phyloP scores from a whole-genome alignment of 345 rosid genomes.

The Melastoma malabathricum region DNA sequence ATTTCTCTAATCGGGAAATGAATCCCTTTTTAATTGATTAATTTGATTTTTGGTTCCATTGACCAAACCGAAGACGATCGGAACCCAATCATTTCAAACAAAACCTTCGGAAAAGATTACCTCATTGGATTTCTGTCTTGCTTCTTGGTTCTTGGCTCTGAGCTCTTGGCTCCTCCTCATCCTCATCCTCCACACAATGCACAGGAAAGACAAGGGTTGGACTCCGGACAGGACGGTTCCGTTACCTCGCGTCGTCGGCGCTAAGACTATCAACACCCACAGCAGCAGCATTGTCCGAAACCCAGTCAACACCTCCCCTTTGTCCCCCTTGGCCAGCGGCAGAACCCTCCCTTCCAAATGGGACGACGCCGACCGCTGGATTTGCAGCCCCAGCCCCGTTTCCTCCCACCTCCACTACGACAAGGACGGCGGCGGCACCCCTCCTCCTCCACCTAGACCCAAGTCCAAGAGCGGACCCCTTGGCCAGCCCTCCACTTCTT shows the following conservation, averaged over 20 bases:
- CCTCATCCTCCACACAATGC: constrained; percentile 4
- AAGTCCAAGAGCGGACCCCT: constrained; percentile 58
- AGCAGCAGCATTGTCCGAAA: constrained; percentile 31
- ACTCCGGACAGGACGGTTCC: constrained; percentile 66
- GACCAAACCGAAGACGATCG: no score
- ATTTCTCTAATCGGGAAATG: no score
- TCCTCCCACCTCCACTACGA: constrained; percentile 7
- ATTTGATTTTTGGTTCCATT: no score
- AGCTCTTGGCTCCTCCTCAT: no score
- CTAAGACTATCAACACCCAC: no score
- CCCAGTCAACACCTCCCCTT: constrained; percentile 38
- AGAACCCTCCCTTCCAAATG: constrained; percentile 83
- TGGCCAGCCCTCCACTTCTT: constrained; percentile 25
- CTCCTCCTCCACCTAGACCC: constrained; percentile 6
- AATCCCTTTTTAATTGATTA: no score
- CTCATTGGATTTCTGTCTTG: no score
- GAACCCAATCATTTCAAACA: no score
- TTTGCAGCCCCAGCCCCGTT: constrained; percentile 61
- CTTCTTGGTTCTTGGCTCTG: no score
- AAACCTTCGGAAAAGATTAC: no score
- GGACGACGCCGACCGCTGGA: constrained; percentile 98
- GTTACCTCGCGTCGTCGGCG: constrained; percentile 23
- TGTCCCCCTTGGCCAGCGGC: constrained; percentile 73
- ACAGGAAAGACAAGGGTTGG: constrained; percentile 43
- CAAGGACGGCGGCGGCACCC: constrained; percentile 27